Base-by-base conservation (phyloP, 164 flowering plant species). In the Magnolia officinalis region DNA sequence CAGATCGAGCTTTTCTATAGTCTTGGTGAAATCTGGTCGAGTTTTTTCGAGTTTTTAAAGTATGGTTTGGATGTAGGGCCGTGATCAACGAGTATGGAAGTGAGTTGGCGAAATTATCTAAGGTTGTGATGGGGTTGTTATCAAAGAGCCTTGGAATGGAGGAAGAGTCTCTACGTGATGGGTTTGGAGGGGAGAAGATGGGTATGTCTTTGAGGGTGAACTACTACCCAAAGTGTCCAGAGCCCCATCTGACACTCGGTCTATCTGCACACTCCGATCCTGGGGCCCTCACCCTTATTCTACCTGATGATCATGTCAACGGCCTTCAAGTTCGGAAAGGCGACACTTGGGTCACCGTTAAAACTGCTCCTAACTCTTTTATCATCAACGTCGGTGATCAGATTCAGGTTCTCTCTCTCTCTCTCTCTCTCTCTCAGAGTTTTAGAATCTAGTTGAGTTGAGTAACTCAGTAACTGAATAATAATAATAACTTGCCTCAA, bases 151-250 rank as follows among this genome's bases (percentile, higher is more conserved):
- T 94, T 0, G 96, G 97, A 65, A 66, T 94, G 50, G 66, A 64
- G 3, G 88, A 91, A 31, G 83, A 80, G 1, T 51, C 13, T 14
- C 87, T 94, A 0, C 89, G 84, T 59, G 77, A 85, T 50, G 86
- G 88, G 7, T 91, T 92, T 81, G 98, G 95, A 0, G 96, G 96
- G 1, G 87, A 89, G 6, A 83, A 89, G 11, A 19, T 86, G 2
- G 97, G 96, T n/a, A 95, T 91, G 0, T 89, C 92, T 71, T 51
- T 92, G 74, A 86, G 98, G 76, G 90, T 87, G 50, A 92, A 90
- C 72, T 92, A 81, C 63, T 95, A 95, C 72, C 96, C 98, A 4
- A 91, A 87, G 66, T 95, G 98, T 74, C 97, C 98, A 3, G 90
- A 90, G 61, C 98, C 98, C 3, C 90, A 91, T n/a, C 73, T 92